Conservation (phyloP, 2,329 filamentous ascomycete genomes). For the Fonsecaea nubica region DNA sequence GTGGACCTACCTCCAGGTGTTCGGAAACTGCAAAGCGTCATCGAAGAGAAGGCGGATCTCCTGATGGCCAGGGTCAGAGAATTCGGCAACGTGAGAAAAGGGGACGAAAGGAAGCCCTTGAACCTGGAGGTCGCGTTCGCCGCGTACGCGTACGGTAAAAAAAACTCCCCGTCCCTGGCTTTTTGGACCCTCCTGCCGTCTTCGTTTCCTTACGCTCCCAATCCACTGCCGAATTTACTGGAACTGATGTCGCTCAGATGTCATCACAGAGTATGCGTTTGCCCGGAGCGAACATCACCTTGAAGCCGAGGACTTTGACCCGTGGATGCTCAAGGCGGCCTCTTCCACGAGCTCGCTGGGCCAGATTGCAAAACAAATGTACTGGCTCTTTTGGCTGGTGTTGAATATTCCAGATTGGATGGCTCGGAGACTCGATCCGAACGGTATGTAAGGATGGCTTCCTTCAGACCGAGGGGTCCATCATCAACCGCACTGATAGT, state of each 20-base stretch:
- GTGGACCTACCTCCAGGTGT: background rate
- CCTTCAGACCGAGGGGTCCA: background rate
- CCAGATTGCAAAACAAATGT: slow-evolving; percentile 24
- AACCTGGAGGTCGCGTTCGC: slow-evolving; percentile 43
- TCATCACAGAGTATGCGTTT: slow-evolving; percentile 35
- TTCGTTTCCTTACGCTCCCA: background rate
- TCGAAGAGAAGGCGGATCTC: slow-evolving; percentile 38
- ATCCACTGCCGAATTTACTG: no score
- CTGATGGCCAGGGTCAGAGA: slow-evolving; percentile 33
- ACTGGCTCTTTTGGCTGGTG: slow-evolving; percentile 24
- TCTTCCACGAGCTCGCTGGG: slow-evolving; percentile 14
- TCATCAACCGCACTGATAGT: background rate
- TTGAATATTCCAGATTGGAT: slow-evolving; percentile 23
- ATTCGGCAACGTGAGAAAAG: slow-evolving; percentile 10
- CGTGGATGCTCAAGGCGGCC: slow-evolving; percentile 16
- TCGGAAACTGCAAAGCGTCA: slow-evolving; percentile 21
- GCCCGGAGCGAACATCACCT: slow-evolving; percentile 36
- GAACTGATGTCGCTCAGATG: slow-evolving; percentile 15
- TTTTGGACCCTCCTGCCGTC: background rate
- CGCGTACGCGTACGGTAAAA: slow-evolving; percentile 41
- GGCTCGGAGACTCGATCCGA: slow-evolving; percentile 11
- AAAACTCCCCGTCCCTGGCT: no score
- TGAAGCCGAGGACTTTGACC: slow-evolving; percentile 18
- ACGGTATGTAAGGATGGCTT: slow-evolving; percentile 8
- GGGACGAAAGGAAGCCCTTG: slow-evolving; percentile 8